Evolutionary conservation across 2,329 filamentous ascomycete genomes (phyloP).

Genomic region (Penicillium sp.): DNA sequence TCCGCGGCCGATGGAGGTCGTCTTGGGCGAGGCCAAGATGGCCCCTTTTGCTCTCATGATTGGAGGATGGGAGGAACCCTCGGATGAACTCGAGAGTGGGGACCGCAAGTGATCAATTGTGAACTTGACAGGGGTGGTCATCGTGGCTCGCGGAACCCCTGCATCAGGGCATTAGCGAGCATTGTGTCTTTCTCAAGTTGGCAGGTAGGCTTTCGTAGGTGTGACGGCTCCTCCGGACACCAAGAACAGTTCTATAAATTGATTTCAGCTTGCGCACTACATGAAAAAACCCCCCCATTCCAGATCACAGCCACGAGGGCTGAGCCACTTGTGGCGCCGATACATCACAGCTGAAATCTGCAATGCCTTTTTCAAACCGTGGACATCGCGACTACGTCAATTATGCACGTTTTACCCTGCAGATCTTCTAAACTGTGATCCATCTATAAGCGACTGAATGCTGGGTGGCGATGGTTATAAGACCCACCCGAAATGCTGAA

Average conservation of each 20-base stretch:
- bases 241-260: neutral
- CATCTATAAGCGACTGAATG: neutral
- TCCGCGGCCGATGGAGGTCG: constrained; percentile 7
- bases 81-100: constrained; percentile 6
- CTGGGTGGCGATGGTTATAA: constrained; percentile 2
- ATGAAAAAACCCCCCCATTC: neutral
- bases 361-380: neutral
- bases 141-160: constrained; percentile 11
- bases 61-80: constrained; percentile 5
- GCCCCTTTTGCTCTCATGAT: constrained; percentile 10
- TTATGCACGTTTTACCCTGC: neutral
- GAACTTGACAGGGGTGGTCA: neutral
- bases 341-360: constrained; percentile 13
- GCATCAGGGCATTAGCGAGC: neutral
- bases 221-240: neutral
- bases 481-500: constrained; percentile 1
- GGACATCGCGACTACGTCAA: neutral
- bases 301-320: constrained; percentile 13
- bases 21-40: constrained; percentile 1
- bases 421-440: constrained; percentile 2
- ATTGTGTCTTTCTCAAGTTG: neutral
- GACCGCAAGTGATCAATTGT: neutral
- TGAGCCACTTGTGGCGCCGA: constrained; percentile 23
- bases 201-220: neutral
- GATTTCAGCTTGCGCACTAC: neutral